A percentile compares a stretch with the other conserved stretches of the same genome.
These are phyloP conservation scores for Alternaria longipes DNA, from an alignment of 2,329 filamentous ascomycete species.

Conservation along the genomic window DNA sequence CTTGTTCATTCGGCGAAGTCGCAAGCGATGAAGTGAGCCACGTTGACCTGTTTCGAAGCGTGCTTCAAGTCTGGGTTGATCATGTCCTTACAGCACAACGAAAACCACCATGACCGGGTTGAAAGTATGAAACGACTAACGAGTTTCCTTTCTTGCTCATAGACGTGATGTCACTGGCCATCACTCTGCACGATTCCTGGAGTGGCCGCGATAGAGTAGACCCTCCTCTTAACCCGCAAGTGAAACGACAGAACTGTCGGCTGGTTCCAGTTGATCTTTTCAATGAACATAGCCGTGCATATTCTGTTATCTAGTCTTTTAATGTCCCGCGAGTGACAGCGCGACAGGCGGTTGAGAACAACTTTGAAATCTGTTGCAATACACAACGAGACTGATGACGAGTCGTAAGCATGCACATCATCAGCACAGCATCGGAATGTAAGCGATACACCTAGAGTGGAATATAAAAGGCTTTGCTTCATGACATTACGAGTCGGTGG, in stretches of 20 bases:
- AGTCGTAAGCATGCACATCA: slow-evolving; percentile 1
- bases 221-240: neutral
- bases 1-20: too few species aligned
- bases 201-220: neutral
- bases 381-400: neutral
- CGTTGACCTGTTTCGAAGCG: neutral
- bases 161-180: neutral
- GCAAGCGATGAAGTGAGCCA: neutral
- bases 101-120: neutral
- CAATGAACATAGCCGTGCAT: neutral
- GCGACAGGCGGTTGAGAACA: neutral
- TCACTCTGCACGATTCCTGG: neutral
- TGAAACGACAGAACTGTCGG: neutral
- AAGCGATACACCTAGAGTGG: neutral
- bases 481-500: neutral
- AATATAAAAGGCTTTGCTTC: neutral
- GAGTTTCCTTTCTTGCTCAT: neutral
- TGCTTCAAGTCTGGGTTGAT: neutral
- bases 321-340: neutral
- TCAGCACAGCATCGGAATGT: neutral
- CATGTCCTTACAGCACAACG: neutral
- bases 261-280: neutral
- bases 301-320: neutral
- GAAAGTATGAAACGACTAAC: neutral
- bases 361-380: neutral